A percentile compares a stretch with the other conserved stretches of the same genome.
Evolutionary conservation across 176 grass and related monocot genomes (phyloP).

Genomic region (Sorghum bicolor): Sorghum_bicolor_NCBIv3 NC_012873.2:65375501-65376000

Average conservation of each 20-base stretch:
- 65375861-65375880: background rate
- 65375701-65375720: no score
- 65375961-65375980: background rate
- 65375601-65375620: background rate
- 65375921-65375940: background rate
- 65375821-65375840: background rate
- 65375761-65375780: no score
- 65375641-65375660: background rate
- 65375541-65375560: background rate
- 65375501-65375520: background rate
- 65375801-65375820: slow-evolving; percentile 12
- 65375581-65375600: slow-evolving; percentile 17
- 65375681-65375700: no score
- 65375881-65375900: background rate
- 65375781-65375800: background rate
- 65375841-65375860: background rate
- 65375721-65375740: no score
- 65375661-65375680: no score
- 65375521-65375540: background rate
- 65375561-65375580: background rate
- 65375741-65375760: no score
- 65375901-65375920: background rate
- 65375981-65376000: background rate
- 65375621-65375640: background rate
- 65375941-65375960: no score